These are phyloP conservation scores for Marasmius tenuissimus DNA, from an alignment of 1,284 basidiomycete species.

Conservation along the genomic window DNA sequence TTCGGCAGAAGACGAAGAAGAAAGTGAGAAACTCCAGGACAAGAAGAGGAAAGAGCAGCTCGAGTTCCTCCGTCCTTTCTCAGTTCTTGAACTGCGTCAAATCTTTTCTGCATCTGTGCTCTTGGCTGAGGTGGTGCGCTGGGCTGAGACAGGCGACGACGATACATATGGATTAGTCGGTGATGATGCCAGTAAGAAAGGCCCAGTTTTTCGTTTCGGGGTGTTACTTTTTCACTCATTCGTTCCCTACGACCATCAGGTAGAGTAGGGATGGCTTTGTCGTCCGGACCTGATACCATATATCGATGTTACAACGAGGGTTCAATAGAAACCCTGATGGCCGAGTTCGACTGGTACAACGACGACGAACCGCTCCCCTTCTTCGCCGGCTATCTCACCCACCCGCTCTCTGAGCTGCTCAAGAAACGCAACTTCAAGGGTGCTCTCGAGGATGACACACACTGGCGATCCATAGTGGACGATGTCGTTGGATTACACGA, in stretches of 20 bases:
- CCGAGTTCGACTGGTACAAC: background rate
- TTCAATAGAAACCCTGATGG: background rate
- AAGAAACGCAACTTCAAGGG: conserved; percentile 23
- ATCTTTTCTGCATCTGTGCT: conserved; percentile 26
- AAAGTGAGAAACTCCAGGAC: background rate
- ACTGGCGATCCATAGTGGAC: conserved; percentile 28
- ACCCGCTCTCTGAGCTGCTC: conserved; percentile 20
- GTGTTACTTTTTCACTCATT: background rate
- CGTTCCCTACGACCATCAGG: background rate
- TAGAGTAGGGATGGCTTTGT: background rate
- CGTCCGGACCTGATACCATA: background rate
- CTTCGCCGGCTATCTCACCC: conserved; percentile 17
- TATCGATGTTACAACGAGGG: conserved; percentile 1
- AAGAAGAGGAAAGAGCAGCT: conserved; percentile 13
- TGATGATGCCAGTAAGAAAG: conserved; percentile 4
- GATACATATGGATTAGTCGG: background rate
- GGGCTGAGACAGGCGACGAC: conserved; percentile 4
- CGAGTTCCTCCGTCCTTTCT: conserved; percentile 20
- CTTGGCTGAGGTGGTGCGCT: conserved; percentile 20
- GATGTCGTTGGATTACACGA: conserved; percentile 22
- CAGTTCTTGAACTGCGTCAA: conserved; percentile 26
- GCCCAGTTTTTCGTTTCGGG: background rate
- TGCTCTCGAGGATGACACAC: conserved; percentile 13
- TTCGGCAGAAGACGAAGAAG: conserved; percentile 12
- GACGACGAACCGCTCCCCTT: background rate